Evolutionary conservation across 805 yeast species (phyloP).

Genomic region (Candida yuanshanica): DNA sequence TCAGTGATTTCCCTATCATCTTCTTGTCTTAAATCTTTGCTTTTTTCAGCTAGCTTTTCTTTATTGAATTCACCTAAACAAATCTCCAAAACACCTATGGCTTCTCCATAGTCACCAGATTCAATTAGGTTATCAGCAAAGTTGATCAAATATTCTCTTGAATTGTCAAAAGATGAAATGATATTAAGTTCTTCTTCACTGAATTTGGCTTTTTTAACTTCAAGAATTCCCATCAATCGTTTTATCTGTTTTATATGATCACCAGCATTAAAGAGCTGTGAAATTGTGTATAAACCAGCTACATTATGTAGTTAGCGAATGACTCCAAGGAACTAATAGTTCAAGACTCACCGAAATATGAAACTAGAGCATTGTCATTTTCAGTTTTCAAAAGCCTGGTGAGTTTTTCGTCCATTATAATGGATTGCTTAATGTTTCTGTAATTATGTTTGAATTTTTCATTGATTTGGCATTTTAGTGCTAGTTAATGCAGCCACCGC

Average conservation of each 20-base stretch:
- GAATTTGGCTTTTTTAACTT: background rate
- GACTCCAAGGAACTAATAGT: background rate
- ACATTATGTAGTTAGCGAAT: background rate
- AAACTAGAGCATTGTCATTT: background rate
- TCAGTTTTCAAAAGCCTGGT: too few relatives aligned
- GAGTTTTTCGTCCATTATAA: too few relatives aligned
- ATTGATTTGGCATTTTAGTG: too few relatives aligned
- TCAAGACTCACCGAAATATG: background rate
- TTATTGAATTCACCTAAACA: background rate
- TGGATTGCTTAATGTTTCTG: too few relatives aligned
- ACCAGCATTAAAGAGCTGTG: background rate
- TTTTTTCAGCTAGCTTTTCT: background rate
- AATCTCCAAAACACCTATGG: background rate
- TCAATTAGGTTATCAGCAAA: conserved; percentile 3
- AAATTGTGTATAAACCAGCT: background rate
- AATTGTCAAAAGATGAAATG: conserved; percentile 1
- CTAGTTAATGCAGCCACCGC: too few relatives aligned
- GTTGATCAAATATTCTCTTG: conserved; percentile 11
- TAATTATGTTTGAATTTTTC: too few relatives aligned
- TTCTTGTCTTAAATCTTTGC: background rate
- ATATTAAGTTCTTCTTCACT: background rate
- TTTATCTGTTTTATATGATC: background rate
- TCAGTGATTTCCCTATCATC: background rate
- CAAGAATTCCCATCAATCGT: background rate
- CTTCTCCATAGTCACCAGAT: background rate